Evolutionary conservation across 805 yeast species (phyloP).

Genomic region (Cephaloascus albidus): DNA sequence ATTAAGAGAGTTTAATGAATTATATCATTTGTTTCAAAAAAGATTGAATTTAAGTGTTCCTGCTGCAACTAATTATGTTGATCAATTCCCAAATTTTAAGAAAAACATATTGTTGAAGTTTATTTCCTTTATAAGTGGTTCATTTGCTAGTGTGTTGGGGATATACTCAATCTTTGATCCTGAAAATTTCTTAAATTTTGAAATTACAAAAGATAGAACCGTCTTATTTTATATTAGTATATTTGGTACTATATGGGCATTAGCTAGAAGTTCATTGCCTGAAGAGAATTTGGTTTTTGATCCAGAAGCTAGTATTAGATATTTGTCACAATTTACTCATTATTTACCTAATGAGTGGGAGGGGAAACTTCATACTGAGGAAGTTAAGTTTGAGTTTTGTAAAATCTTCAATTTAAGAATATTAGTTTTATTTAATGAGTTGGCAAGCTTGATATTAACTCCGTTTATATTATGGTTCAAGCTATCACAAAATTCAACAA

Average conservation of each 20-base stretch:
- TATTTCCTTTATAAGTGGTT: slow-evolving; percentile 71
- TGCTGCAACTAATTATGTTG: slow-evolving; percentile 74
- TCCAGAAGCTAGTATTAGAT: slow-evolving; percentile 78
- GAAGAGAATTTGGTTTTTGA: slow-evolving; percentile 67
- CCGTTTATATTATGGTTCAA: slow-evolving; percentile 89
- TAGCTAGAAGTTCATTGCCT: slow-evolving; percentile 63
- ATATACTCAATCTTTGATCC: slow-evolving; percentile 74
- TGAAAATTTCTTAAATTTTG: slow-evolving; percentile 84
- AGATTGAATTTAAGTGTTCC: slow-evolving; percentile 70
- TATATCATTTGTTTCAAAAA: slow-evolving; percentile 78
- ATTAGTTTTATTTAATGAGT: slow-evolving; percentile 62
- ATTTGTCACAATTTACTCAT: slow-evolving; percentile 83
- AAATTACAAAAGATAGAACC: slow-evolving; percentile 71
- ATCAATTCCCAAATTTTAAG: slow-evolving; percentile 85
- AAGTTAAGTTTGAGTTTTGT: slow-evolving; percentile 78
- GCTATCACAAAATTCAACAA: slow-evolving; percentile 62
- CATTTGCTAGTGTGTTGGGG: slow-evolving; percentile 83
- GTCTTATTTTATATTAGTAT: slow-evolving; percentile 82
- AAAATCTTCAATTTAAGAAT: slow-evolving; percentile 67
- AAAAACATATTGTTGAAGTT: slow-evolving; percentile 48
- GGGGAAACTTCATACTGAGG: slow-evolving; percentile 73
- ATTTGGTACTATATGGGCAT: slow-evolving; percentile 82
- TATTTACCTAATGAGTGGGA: slow-evolving; percentile 86
- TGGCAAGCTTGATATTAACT: slow-evolving; percentile 71
- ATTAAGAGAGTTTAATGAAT: slow-evolving; percentile 86